These are phyloP conservation scores for Starmerella sirachaensis DNA, from an alignment of 805 yeast species.

Conservation along the genomic window DNA sequence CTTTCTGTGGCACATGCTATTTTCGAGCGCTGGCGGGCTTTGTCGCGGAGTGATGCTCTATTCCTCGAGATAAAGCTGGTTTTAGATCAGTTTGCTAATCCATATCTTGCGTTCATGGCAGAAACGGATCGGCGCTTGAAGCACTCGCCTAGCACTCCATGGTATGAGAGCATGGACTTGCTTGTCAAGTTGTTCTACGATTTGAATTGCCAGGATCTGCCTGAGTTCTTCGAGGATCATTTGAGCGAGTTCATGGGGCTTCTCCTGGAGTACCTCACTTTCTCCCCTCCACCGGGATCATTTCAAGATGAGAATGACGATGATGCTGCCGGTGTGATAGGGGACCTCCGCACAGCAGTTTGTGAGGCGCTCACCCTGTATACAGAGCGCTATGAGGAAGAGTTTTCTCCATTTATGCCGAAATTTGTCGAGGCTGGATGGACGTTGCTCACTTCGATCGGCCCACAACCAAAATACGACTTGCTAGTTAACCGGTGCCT, in stretches of 20 bases:
- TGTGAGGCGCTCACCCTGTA: conserved; percentile 78
- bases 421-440: conserved; percentile 73
- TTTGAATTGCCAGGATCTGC: conserved; percentile 93
- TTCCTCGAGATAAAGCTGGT: conserved; percentile 81
- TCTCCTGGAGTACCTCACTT: conserved; percentile 64
- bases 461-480: conserved; percentile 69
- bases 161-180: conserved; percentile 36
- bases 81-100: conserved; percentile 65
- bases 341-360: conserved; percentile 65
- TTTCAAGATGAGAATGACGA: conserved; percentile 48
- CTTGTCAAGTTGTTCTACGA: conserved; percentile 79
- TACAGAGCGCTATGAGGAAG: conserved; percentile 84
- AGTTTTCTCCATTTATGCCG: conserved; percentile 65
- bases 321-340: conserved; percentile 54
- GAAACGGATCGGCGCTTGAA: conserved; percentile 57
- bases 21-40: conserved; percentile 92
- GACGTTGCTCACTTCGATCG: conserved; percentile 55
- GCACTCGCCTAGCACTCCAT: conserved; percentile 35
- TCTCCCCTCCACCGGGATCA: conserved; percentile 42
- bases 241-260: conserved; percentile 64
- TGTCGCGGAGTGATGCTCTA: conserved; percentile 80
- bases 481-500: conserved; percentile 70
- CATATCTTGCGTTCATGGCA: conserved; percentile 56
- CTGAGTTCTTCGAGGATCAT: conserved; percentile 94
- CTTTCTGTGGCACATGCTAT: conserved; percentile 88